phyloP scores from a whole-genome alignment of 2,329 filamentous ascomycete species.

The Diaporthe ilicicola region DNA sequence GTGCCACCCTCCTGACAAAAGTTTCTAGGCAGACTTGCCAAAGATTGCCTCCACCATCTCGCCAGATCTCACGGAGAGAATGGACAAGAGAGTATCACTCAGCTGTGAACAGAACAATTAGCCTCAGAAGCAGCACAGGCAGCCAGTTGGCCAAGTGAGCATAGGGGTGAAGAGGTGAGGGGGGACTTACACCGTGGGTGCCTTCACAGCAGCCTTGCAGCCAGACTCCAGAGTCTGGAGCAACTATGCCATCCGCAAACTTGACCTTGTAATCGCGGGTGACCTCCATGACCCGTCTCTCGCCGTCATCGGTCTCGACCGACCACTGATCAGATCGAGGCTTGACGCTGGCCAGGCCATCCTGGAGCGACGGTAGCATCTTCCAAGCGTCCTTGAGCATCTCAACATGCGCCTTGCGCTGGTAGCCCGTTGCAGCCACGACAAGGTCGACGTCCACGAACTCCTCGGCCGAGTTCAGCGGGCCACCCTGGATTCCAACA shows the following conservation, averaged over 20 bases:
- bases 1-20: neutral
- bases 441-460: slow-evolving; percentile 79
- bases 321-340: slow-evolving; percentile 29
- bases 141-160: neutral
- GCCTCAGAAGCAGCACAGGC: slow-evolving; percentile 5
- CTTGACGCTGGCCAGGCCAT: slow-evolving; percentile 33
- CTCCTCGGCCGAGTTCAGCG: slow-evolving; percentile 54
- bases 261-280: slow-evolving; percentile 81
- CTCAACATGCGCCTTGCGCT: slow-evolving; percentile 78
- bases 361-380: slow-evolving; percentile 64
- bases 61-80: slow-evolving; percentile 77
- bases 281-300: slow-evolving; percentile 67
- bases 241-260: slow-evolving; percentile 74
- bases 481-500: slow-evolving; percentile 34
- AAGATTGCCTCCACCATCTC: slow-evolving; percentile 84
- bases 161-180: neutral
- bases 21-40: slow-evolving; percentile 43
- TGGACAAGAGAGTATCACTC: slow-evolving; percentile 83
- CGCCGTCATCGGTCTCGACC: slow-evolving; percentile 29
- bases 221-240: slow-evolving; percentile 82
- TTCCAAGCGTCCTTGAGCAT: slow-evolving; percentile 74
- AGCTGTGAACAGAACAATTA: slow-evolving; percentile 56
- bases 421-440: slow-evolving; percentile 89
- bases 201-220: slow-evolving; percentile 93
- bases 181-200: slow-evolving; percentile 82